Evolutionary conservation across 768 basidiomycete genomes (phyloP).

Genomic region (Tulasnella sp.): DNA sequence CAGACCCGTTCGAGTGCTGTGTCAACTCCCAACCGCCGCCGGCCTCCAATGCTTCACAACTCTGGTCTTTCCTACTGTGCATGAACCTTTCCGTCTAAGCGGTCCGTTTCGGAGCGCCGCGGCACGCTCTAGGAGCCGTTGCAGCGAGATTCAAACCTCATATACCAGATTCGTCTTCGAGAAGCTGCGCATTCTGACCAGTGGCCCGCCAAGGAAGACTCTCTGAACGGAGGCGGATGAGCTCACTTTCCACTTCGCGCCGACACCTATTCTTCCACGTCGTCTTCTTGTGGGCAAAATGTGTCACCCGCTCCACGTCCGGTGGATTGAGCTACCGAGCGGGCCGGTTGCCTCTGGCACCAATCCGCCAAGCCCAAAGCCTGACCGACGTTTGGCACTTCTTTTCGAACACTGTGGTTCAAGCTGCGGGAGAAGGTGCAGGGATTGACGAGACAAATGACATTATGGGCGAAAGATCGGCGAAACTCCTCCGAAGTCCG

Average conservation of each 20-base stretch:
- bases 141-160: background rate
- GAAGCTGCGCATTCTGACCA: background rate
- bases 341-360: background rate
- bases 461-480: background rate
- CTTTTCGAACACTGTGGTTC: background rate
- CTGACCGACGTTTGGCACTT: background rate
- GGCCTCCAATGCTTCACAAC: background rate
- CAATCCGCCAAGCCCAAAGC: background rate
- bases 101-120: background rate
- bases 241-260: background rate
- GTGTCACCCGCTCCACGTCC: background rate
- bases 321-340: background rate
- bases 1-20: background rate
- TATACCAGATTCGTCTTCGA: background rate
- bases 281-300: background rate
- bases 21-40: background rate
- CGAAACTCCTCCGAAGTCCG: background rate
- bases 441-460: background rate
- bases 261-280: background rate
- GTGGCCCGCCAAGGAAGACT: background rate
- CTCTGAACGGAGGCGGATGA: background rate
- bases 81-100: background rate
- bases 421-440: background rate
- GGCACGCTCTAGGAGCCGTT: background rate
- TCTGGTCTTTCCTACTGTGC: background rate